Conservation (phyloP, 306 rosid species). For the Rosa persica region DNA sequence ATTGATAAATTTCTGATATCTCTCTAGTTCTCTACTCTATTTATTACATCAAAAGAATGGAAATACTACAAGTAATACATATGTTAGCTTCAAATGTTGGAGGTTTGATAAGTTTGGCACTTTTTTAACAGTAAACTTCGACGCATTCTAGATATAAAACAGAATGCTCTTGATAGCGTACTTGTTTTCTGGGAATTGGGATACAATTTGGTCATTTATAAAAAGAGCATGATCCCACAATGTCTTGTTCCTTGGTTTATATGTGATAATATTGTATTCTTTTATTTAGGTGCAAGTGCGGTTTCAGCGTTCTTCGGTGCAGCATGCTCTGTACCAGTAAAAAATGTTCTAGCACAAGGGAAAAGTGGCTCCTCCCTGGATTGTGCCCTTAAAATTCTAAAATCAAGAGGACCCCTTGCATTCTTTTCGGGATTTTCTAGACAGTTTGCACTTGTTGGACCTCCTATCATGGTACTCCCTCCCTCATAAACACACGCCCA, state of each 20-base stretch:
- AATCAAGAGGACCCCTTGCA: constrained; percentile 57
- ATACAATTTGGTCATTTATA: neutral
- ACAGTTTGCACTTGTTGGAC: constrained; percentile 55
- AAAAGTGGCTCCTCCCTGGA: constrained; percentile 58
- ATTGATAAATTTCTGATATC: neutral
- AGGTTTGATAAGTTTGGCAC: neutral
- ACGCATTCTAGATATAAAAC: neutral
- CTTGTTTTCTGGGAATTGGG: neutral
- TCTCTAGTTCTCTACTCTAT: neutral
- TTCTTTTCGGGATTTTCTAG: no score
- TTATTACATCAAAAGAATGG: neutral
- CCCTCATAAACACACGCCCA: neutral
- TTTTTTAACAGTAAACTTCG: neutral
- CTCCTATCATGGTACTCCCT: constrained; percentile 60
- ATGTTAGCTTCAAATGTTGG: neutral
- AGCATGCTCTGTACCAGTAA: constrained; percentile 72
- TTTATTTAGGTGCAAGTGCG: constrained; percentile 54
- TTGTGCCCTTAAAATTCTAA: constrained; percentile 28
- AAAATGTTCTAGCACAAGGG: constrained; percentile 45
- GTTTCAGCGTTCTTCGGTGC: constrained; percentile 69
- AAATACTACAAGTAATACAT: neutral
- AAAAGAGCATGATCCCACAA: neutral
- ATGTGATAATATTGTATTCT: neutral
- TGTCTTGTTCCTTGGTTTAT: neutral
- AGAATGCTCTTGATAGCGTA: neutral